phyloP scores from a whole-genome alignment of 805 yeast genomes.

The Starmerella apis region DNA sequence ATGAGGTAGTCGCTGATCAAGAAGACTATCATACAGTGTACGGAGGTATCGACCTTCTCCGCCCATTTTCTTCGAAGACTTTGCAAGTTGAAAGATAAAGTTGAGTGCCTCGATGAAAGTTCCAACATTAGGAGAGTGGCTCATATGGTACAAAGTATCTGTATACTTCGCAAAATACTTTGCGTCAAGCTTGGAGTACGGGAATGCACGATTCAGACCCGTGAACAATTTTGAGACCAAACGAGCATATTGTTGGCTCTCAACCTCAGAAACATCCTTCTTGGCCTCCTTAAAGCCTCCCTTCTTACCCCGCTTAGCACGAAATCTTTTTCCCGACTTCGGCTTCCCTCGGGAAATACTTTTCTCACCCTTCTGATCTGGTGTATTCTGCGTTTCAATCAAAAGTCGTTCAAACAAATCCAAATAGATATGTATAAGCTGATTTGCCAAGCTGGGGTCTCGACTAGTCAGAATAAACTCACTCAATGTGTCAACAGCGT shows the following conservation, averaged over 20 bases:
- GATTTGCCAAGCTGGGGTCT: constrained; percentile 74
- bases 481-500: constrained; percentile 75
- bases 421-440: constrained; percentile 72
- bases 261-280: constrained; percentile 28
- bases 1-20: constrained; percentile 71
- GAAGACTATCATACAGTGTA: constrained; percentile 77
- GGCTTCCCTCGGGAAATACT: constrained; percentile 18
- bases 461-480: constrained; percentile 78
- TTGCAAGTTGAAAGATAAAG: constrained; percentile 68
- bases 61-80: constrained; percentile 36
- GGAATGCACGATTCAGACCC: constrained; percentile 93
- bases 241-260: constrained; percentile 69
- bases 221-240: constrained; percentile 83
- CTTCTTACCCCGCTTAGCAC: constrained; percentile 69
- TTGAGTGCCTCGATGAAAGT: constrained; percentile 88
- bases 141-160: constrained; percentile 75
- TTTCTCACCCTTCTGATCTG: constrained; percentile 31
- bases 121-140: constrained; percentile 88
- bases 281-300: constrained; percentile 44
- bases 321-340: constrained; percentile 43
- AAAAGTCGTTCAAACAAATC: constrained; percentile 75
- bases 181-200: constrained; percentile 66
- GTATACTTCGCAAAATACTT: constrained; percentile 61
- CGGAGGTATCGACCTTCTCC: constrained; percentile 55
- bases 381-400: constrained; percentile 41